Base-by-base conservation (phyloP, 768 basidiomycete genomes). In the Trametes gibbosa region DNA sequence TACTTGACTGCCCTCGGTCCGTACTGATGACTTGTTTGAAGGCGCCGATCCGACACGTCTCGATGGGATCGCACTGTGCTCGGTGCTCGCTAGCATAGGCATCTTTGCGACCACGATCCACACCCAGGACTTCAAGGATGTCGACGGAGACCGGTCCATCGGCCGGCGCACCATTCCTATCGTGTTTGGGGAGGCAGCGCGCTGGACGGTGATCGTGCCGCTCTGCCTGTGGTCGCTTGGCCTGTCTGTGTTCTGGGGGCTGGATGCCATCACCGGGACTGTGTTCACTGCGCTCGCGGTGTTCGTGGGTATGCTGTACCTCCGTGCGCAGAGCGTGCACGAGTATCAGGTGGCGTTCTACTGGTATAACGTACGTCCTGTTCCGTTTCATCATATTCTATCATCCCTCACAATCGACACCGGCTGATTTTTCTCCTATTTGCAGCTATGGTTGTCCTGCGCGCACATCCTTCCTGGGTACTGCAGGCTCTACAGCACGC, bases 31-130 rank as follows among this genome's bases (percentile, higher is more conserved):
- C 29, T 21, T n/a, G 1, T 1, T 24, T 5, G n/a, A 25, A 56
- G 56, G 46, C 45, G 13, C 12, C 9, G 57, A 69, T 42, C 65
- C 63, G 39, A 56, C 62, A 9, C 49, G 55, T 34, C 52, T 67
- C 10, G 60, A 69, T 56, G 27, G 39, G 7, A 59, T 59, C 27
- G 63, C 68, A 10, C 21, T 68, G 4, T 25, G 57, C 27, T 59
- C 69, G 2, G 56, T 74, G 37, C 41, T 59, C 34, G 53, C 68
- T 9, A 76, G 74, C 46, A 59, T 67, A 0, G 50, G 67, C 10
- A 69, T 75, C 14, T 67, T 75, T 8, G 50, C 70, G 41, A 73
- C 72, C 8, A 78, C 77, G 2, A 73, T 76, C 12, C 74, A 77
- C 34, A 70, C 72, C 0, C 61, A 58, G 32, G 61, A 63, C 40